Evolutionary conservation across 768 basidiomycete species (phyloP).

Genomic region (Brasilioporus rufonigricans): DNA sequence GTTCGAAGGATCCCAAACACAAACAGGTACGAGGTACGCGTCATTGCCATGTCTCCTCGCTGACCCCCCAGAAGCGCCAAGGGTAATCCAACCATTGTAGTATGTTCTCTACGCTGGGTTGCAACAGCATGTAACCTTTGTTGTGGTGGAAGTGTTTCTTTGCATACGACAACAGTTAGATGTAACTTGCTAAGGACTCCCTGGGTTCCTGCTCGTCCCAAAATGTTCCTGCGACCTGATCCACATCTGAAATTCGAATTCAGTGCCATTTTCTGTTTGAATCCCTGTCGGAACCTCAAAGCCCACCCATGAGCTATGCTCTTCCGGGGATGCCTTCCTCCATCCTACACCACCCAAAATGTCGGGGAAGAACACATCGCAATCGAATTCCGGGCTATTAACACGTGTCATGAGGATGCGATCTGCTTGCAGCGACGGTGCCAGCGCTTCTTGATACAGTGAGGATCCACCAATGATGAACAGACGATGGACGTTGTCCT

Average conservation of each 20-base stretch:
- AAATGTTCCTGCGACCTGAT: slow-evolving; percentile 37
- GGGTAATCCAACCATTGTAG: slow-evolving; percentile 39
- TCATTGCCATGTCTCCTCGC: slow-evolving; percentile 1
- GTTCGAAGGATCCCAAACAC: slow-evolving; percentile 94
- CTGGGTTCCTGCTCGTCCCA: background rate
- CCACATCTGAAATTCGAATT: slow-evolving; percentile 98
- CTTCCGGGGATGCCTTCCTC: slow-evolving; percentile 57
- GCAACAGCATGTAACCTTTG: background rate
- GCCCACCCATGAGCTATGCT: slow-evolving; percentile 73
- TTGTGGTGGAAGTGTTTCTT: background rate
- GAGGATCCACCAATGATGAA: slow-evolving; percentile 95
- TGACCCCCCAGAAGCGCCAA: slow-evolving; percentile 51
- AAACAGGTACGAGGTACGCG: slow-evolving; percentile 69
- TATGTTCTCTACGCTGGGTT: background rate
- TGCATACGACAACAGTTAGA: slow-evolving; percentile 1
- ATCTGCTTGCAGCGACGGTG: slow-evolving; percentile 51
- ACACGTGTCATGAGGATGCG: slow-evolving; percentile 88
- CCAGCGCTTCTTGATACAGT: slow-evolving; percentile 70
- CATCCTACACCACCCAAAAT: slow-evolving; percentile 54
- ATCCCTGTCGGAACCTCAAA: slow-evolving; percentile 73
- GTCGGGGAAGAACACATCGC: slow-evolving; percentile 86
- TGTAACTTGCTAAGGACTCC: background rate
- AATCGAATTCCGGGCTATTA: slow-evolving; percentile 70
- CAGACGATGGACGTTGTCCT: slow-evolving; percentile 44
- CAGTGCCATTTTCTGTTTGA: slow-evolving; percentile 78